These are phyloP conservation scores for Friedmanniomyces simplex DNA, from an alignment of 495 filamentous ascomycete species.

Conservation along the genomic window DNA sequence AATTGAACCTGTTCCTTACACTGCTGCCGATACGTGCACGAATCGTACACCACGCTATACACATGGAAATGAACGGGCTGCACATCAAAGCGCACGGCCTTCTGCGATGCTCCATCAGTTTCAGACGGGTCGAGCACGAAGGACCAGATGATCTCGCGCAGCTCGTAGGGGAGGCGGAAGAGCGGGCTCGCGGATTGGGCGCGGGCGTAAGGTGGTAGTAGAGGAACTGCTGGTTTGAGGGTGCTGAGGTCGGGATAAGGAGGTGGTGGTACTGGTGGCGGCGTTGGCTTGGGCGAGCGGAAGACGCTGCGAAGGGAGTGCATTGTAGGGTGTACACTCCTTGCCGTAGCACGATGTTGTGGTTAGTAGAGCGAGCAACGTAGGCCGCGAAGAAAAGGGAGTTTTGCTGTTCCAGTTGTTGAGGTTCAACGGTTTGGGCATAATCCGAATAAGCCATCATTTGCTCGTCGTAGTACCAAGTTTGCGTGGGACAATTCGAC, in stretches of 20 bases:
- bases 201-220: not conserved
- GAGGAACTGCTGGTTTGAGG: not conserved
- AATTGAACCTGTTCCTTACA: not conserved
- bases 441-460: too few species aligned
- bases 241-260: too few species aligned
- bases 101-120: too few species aligned
- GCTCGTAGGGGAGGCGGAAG: conserved; percentile 15
- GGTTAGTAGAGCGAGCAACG: too few species aligned
- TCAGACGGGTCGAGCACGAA: conserved; percentile 8
- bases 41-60: not conserved
- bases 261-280: too few species aligned
- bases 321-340: not conserved
- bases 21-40: not conserved
- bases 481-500: not conserved
- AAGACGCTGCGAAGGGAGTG: not conserved
- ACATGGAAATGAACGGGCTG: not conserved
- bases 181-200: conserved; percentile 4
- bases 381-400: too few species aligned
- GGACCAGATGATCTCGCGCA: conserved; percentile 17
- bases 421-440: not conserved
- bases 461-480: too few species aligned
- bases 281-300: too few species aligned
- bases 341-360: not conserved
- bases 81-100: too few species aligned
- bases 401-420: too few species aligned